Conservation (phyloP, 2,329 filamentous ascomycete genomes). For the Epichloe elymi region DNA sequence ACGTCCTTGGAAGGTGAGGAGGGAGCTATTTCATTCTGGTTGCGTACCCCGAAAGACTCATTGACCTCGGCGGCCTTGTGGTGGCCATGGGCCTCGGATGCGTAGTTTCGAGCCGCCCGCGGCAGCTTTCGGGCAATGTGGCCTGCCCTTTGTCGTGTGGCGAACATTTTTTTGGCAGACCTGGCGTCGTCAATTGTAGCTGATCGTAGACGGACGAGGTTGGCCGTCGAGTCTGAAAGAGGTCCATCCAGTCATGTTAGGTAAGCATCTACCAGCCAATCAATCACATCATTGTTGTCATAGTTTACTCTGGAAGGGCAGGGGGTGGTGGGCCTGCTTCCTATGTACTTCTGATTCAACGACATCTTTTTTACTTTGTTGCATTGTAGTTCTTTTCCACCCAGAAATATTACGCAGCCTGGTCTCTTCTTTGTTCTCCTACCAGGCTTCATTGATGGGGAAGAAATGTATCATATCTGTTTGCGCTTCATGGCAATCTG, state of each 20-base stretch:
- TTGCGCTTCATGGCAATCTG: neutral
- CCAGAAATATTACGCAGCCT: too few relatives aligned
- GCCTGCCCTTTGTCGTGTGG: slow-evolving; percentile 32
- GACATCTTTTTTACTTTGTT: neutral
- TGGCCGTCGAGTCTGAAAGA: slow-evolving; percentile 1
- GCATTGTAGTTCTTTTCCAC: neutral
- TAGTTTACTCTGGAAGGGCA: neutral
- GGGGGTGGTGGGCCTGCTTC: too few relatives aligned
- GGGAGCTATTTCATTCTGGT: slow-evolving; percentile 1
- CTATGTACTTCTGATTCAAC: too few relatives aligned
- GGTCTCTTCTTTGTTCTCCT: neutral
- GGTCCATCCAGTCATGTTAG: slow-evolving; percentile 13
- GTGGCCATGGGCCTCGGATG: slow-evolving; percentile 38
- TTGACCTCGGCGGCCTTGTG: slow-evolving; percentile 34
- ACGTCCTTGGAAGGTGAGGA: neutral
- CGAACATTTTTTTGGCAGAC: slow-evolving; percentile 25
- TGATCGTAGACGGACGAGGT: slow-evolving; percentile 12
- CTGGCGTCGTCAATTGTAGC: slow-evolving; percentile 20
- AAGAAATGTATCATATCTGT: neutral
- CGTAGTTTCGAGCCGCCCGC: slow-evolving; percentile 34
- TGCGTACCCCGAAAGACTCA: slow-evolving; percentile 45
- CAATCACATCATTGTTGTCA: slow-evolving; percentile 11
- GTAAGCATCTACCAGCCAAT: slow-evolving; percentile 13
- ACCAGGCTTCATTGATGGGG: neutral
- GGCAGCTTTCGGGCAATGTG: slow-evolving; percentile 23